phyloP scores from a whole-genome alignment of 73 alveolate species.

The Paramecium primaurelia region DNA sequence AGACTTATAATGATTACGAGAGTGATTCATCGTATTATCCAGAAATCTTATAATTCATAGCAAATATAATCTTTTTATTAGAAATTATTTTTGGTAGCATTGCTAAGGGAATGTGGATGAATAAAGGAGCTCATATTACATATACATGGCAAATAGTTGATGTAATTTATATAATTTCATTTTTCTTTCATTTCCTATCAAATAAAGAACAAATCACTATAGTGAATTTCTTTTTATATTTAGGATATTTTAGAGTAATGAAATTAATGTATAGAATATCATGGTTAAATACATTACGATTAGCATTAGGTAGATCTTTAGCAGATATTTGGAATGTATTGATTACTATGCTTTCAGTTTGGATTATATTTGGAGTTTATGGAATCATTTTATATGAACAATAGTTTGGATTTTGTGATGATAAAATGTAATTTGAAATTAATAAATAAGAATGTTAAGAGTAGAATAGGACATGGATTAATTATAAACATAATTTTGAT shows the following conservation, averaged over 20 bases:
- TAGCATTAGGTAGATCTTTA: background rate
- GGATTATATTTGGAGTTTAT: slow-evolving; percentile 37
- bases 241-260: background rate
- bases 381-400: background rate
- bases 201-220: background rate
- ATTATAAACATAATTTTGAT: slow-evolving; percentile 34
- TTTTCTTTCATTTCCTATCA: background rate
- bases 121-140: background rate
- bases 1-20: background rate
- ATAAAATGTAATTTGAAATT: background rate
- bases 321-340: background rate
- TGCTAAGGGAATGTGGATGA: slow-evolving; percentile 15
- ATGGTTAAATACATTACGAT: background rate
- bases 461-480: background rate
- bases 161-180: background rate
- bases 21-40: background rate
- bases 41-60: background rate
- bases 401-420: slow-evolving; percentile 32
- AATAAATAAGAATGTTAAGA: background rate
- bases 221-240: background rate
- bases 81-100: background rate
- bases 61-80: background rate
- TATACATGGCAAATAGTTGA: slow-evolving; percentile 1
- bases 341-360: slow-evolving; percentile 2
- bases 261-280: background rate